A percentile compares a stretch with the other conserved stretches of the same genome.
Conservation (phyloP, 179 eudicot species). For the Heliamphora pulchella region DNA sequence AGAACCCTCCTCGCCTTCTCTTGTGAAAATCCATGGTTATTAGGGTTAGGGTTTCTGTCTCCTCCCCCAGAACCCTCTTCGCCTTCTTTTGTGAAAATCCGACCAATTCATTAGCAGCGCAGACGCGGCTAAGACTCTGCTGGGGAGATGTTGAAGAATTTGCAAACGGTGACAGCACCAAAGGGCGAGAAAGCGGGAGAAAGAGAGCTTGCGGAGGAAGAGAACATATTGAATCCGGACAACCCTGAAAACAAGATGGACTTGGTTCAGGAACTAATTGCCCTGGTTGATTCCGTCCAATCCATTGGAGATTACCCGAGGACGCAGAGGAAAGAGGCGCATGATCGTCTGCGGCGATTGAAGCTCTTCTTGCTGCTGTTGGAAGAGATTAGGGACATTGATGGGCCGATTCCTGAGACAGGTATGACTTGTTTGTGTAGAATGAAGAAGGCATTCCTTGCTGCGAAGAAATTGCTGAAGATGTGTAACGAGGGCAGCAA, state of each 20-base stretch:
- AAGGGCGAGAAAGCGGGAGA: conserved; percentile 1
- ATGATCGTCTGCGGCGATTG: conserved; percentile 42
- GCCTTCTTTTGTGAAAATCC: not conserved
- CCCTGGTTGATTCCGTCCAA: conserved; percentile 37
- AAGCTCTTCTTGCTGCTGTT: conserved; percentile 51
- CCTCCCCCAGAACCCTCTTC: not conserved
- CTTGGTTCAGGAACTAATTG: conserved; percentile 44
- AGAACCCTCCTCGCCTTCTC: not conserved
- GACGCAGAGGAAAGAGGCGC: conserved; percentile 60
- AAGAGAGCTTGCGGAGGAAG: not conserved
- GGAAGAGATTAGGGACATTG: conserved; percentile 58
- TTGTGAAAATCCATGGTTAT: not conserved
- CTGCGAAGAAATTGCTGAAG: conserved; percentile 52
- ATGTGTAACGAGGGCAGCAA: conserved; percentile 68
- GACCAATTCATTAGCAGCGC: not conserved
- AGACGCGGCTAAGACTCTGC: no score
- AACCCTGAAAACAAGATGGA: conserved; percentile 17
- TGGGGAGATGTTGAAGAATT: conserved; percentile 8
- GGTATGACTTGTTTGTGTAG: conserved; percentile 30
- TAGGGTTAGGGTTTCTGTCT: conserved; percentile 12
- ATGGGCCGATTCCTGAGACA: conserved; percentile 25
- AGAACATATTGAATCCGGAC: not conserved
- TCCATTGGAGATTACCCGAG: conserved; percentile 46
- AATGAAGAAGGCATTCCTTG: conserved; percentile 39
- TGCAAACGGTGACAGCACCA: not conserved